Base-by-base conservation (phyloP, 805 yeast genomes). In the Cyberlindnera maritima region DNA sequence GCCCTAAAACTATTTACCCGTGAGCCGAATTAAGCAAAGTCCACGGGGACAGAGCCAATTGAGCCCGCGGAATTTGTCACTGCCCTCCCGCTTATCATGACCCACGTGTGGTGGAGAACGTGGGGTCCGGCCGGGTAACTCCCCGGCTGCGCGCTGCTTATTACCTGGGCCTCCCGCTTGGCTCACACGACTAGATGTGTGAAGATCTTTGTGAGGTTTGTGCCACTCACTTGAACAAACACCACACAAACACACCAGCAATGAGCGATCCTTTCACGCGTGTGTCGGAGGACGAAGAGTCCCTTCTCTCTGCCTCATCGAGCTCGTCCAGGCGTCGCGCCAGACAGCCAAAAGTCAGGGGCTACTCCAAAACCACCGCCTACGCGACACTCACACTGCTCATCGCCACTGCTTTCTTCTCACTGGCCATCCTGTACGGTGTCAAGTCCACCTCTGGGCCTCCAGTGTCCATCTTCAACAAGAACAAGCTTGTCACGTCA, bases 401-500 rank as follows among this genome's bases (percentile, higher is more conserved):
- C 14, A 23, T 41, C 7, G 2, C 29, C 13, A 34, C 39, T 4
- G 42, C 36, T 2, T 35, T 48, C 41, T 40, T 38, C 41, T 34
- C 36, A 20, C 10, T 44, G 11, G 21, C 20, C 11, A 41, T 48
- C 17, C 20, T 48, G 15, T 40, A 39, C 31, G 52, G 52, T 6
- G 37, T 44, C 26, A 44, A 42, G 28, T 34, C 46, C 17, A 48
- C 52, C 1, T 21, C 48, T 8, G 44, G 46, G 2, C 48, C 46
- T 6, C 52, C 52, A 19, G 19, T 20, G 6, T 48, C 52, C 4
- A 33, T 31, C 28, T 48, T 48, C 38, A 21, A 28, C 18, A 19
- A 15, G 5, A 14, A 31, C 29, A 44, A 44, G 33, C 41, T 48
- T 4, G 28, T 44, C 33, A 2, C 37, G 11, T 39, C 47, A 5